A percentile compares a stretch with the other conserved stretches of the same genome.
Conservation (phyloP, 129 eudicot species). For the Flaveria linearis region DNA sequence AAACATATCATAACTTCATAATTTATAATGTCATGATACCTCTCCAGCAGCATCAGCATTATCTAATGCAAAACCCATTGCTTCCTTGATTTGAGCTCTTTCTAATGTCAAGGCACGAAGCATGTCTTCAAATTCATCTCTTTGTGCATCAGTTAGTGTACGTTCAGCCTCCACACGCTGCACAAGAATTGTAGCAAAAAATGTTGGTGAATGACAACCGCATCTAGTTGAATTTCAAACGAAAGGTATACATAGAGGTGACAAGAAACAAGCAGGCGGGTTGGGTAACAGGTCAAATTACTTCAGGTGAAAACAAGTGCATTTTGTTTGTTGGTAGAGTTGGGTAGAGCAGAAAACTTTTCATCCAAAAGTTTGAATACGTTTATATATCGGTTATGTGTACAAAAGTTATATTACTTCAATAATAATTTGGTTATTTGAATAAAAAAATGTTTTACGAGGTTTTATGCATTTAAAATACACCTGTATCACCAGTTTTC, state of each 20-base stretch:
- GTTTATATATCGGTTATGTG: background rate
- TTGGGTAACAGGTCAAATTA: background rate
- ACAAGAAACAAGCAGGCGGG: background rate
- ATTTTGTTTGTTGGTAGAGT: background rate
- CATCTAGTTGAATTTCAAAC: constrained; percentile 15
- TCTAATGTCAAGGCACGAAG: constrained; percentile 91
- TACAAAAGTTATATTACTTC: background rate
- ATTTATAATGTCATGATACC: constrained; percentile 43
- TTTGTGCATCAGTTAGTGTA: constrained; percentile 80
- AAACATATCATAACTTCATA: background rate
- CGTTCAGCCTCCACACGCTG: constrained; percentile 91
- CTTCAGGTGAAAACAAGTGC: background rate
- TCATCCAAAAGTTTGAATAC: background rate
- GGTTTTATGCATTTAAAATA: background rate
- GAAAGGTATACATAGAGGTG: background rate
- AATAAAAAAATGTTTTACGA: background rate
- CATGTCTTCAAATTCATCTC: constrained; percentile 99
- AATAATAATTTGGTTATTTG: background rate
- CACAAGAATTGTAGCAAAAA: constrained; percentile 11
- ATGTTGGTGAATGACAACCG: constrained; percentile 9
- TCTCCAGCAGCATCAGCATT: constrained; percentile 99
- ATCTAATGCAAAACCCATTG: constrained; percentile 96
- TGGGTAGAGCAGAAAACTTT: background rate
- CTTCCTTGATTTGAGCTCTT: constrained; percentile 87
- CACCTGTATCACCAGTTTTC: background rate